Percentiles rank a stretch among this genome's conserved stretches.
Evolutionary conservation across 495 filamentous ascomycete genomes (phyloP).

Genomic region (Penicillium psychrofluorescens): DNA sequence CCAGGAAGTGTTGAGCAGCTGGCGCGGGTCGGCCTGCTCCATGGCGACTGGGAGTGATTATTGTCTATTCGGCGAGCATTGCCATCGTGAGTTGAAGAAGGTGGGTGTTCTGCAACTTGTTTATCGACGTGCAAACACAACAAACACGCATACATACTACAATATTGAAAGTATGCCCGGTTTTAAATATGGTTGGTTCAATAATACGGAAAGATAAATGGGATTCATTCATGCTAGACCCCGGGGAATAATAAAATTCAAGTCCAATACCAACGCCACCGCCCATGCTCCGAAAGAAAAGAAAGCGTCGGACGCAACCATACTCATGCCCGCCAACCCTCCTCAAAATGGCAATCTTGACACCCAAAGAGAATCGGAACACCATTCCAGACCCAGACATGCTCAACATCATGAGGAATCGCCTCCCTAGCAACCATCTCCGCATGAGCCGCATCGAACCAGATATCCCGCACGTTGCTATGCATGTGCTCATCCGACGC

Average conservation of each 20-base stretch:
- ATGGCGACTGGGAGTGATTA: conserved; percentile 7
- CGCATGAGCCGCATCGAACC: conserved; percentile 32
- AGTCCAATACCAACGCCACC: too few species aligned
- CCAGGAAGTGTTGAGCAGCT: conserved; percentile 49
- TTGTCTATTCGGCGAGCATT: neutral
- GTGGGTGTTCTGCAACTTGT: too few species aligned
- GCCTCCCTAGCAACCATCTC: conserved; percentile 25
- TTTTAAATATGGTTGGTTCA: too few species aligned
- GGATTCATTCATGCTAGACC: too few species aligned
- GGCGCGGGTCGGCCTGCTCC: conserved; percentile 16
- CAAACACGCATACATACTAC: conserved; percentile 7
- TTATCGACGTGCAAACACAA: conserved; percentile 14
- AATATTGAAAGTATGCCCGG: neutral
- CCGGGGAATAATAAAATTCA: too few species aligned
- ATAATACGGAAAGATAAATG: too few species aligned
- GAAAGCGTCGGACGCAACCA: conserved; percentile 7
- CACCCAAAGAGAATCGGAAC: conserved; percentile 35
- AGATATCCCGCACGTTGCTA: conserved; percentile 30
- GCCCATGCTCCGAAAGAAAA: neutral
- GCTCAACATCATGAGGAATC: conserved; percentile 26
- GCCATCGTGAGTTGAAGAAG: too few species aligned
- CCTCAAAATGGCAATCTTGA: conserved; percentile 18
- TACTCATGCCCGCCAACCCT: conserved; percentile 30
- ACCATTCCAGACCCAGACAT: conserved; percentile 23
- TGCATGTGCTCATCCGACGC: conserved; percentile 26